Evolutionary conservation across 768 basidiomycete genomes (phyloP), one percentile per base, ranked within the genome.

Genomic region (Coprinopsis marcescibilis): DNA sequence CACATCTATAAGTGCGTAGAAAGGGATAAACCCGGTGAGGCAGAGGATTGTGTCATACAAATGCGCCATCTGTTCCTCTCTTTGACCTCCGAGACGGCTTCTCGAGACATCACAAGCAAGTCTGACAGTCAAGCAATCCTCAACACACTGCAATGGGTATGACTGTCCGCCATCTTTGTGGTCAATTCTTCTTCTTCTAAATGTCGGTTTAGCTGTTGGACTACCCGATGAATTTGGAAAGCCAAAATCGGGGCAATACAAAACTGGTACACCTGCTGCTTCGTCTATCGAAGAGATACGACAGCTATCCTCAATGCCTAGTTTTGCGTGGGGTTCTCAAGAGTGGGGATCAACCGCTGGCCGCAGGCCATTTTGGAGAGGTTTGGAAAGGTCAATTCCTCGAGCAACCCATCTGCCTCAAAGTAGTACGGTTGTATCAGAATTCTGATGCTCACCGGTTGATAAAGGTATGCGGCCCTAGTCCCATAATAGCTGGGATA

Each of bases 291-390:
- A 47, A 52, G 23, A 52, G 48, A 43, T 60, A 63, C 5, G 54
- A 54, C 7, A 55, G 61, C 2, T 60, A 62, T 27, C 66, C 66
- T 6, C 49, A 55, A 4, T 60, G 58, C 24, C 57, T 65, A 25
- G 37, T 52, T 1, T 46, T 61, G 12, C 38, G 41, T 17, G 57
- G 47, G 13, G 50, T 61, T 10, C 43, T 45, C 15, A 48, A 43
- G 2, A 45, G 44, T 10, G 26, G 51, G 0, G 51, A 53, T 3
- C 41, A 40, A 6, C 47, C 53, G 1, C 46, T 53, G 3, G 49
- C 60, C 1, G 46, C 49, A 12, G 65, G 65, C 5, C 48, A 55
- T 13, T 66, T 62, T 41, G 57, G 61, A 7, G 65, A 65, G 12
- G 56, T 66, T 8, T 60, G 60, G 53, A 60, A 43, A 43, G 61